These are phyloP conservation scores for Trichoderma atrobrunneum DNA, from an alignment of 2,329 filamentous ascomycete species.

Conservation along the genomic window DNA sequence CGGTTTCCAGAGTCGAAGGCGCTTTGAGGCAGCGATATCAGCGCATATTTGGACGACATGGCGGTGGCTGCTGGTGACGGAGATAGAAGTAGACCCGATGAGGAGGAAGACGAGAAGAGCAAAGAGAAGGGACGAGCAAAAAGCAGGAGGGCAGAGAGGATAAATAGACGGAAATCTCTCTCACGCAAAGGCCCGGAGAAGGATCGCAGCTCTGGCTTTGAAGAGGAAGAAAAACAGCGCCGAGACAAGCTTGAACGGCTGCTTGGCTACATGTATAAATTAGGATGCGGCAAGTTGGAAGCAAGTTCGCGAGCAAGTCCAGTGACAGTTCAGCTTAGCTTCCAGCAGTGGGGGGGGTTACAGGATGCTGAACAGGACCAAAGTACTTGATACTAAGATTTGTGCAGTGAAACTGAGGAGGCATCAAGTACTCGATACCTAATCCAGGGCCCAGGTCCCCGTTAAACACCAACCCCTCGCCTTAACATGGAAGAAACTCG, in stretches of 20 bases:
- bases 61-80: slow-evolving; percentile 17
- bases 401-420: rapidly evolving
- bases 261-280: not conserved
- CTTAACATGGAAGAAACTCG: slow-evolving; percentile 7
- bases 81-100: slow-evolving; percentile 14
- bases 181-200: not conserved
- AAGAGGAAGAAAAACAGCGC: not conserved
- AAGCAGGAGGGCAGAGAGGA: not conserved
- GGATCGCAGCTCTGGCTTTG: not conserved
- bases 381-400: not conserved
- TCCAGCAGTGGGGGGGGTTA: slow-evolving; percentile 2
- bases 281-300: not conserved
- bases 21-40: slow-evolving; percentile 85
- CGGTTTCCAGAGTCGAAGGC: slow-evolving; percentile 77
- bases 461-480: slow-evolving; percentile 1
- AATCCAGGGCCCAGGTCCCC: not conserved
- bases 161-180: not conserved
- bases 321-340: slow-evolving; percentile 15
- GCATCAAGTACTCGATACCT: not conserved
- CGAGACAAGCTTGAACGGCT: not conserved
- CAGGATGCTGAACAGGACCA: not conserved
- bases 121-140: not conserved
- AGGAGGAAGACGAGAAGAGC: not conserved
- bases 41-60: slow-evolving; percentile 68
- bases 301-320: slow-evolving; percentile 3